These are phyloP conservation scores for Phytopythium oedochilum DNA, from an alignment of 352 stramenopile species.

Conservation along the genomic window DNA sequence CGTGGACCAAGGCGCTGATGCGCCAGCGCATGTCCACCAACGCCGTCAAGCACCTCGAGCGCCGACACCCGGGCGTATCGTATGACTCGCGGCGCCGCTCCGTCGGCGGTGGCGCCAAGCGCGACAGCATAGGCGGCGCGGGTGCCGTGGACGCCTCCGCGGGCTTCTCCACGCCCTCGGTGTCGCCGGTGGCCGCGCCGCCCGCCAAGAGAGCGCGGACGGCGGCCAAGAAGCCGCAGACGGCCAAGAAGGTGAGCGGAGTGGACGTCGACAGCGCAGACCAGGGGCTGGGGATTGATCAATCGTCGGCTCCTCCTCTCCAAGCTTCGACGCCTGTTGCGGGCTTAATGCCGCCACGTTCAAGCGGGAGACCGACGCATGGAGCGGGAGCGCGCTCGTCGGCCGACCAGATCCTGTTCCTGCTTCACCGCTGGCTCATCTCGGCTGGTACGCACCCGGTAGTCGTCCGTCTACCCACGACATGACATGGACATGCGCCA, in stretches of 20 bases:
- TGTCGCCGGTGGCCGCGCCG: not conserved
- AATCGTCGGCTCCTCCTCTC: too few relatives aligned
- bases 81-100: slow-evolving; percentile 10
- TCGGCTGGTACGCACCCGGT: slow-evolving; percentile 9
- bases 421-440: slow-evolving; percentile 24
- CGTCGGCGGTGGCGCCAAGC: not conserved
- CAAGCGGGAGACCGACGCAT: not conserved
- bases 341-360: too few relatives aligned
- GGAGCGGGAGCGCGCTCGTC: slow-evolving; percentile 4
- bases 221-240: slow-evolving; percentile 7
- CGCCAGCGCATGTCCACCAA: slow-evolving; percentile 36
- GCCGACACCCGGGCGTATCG: slow-evolving; percentile 19
- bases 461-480: too few relatives aligned
- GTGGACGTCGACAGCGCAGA: not conserved
- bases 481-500: too few relatives aligned
- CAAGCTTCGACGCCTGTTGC: too few relatives aligned
- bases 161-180: not conserved
- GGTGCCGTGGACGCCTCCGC: not conserved
- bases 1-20: slow-evolving; percentile 27
- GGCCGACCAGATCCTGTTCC: slow-evolving; percentile 3
- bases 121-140: not conserved
- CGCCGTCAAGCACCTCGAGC: slow-evolving; percentile 25
- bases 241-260: not conserved
- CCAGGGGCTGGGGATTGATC: not conserved
- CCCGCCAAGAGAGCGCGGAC: slow-evolving; percentile 16